A percentile compares a stretch with the other conserved stretches of the same genome.
Evolutionary conservation across 164 flowering plant species (phyloP).

Genomic region (grape (Vitis vinifera)): ASM3070453v1 NC_081821.1:1988001-1988500

Average conservation of each 20-base stretch:
- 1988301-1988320: not conserved
- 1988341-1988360: constrained; percentile 79
- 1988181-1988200: constrained; percentile 77
- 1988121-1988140: constrained; percentile 88
- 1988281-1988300: not conserved
- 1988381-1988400: constrained; percentile 73
- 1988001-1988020: constrained; percentile 93
- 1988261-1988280: not conserved
- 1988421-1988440: constrained; percentile 5
- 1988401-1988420: constrained; percentile 6
- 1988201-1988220: constrained; percentile 78
- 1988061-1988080: constrained; percentile 16
- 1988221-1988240: constrained; percentile 51
- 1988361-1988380: constrained; percentile 77
- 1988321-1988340: not conserved
- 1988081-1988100: constrained; percentile 39
- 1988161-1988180: constrained; percentile 89
- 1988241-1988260: no score
- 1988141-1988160: constrained; percentile 87
- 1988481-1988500: not conserved
- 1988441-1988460: not conserved
- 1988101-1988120: constrained; percentile 86
- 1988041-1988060: constrained; percentile 44
- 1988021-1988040: constrained; percentile 62
- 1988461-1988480: not conserved